These are phyloP conservation scores for Globisporangium megalacanthum DNA, from an alignment of 352 stramenopile species.

Conservation along the genomic window DNA sequence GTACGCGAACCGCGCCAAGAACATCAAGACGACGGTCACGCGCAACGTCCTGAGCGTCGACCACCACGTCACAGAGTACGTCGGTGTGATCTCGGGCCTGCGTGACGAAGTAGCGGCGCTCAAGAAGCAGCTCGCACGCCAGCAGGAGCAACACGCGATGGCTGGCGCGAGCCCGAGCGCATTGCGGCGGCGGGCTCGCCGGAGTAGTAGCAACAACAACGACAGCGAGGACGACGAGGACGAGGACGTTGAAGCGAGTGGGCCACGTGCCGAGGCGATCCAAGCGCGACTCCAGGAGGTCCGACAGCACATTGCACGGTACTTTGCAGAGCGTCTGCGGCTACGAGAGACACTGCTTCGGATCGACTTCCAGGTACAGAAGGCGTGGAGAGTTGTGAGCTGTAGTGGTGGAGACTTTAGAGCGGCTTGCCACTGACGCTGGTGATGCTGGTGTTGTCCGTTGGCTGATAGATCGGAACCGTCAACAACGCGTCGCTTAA, in stretches of 20 bases:
- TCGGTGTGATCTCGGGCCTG: slow-evolving; percentile 78
- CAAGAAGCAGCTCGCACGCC: slow-evolving; percentile 48
- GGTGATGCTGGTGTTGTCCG: neutral
- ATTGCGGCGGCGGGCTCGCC: neutral
- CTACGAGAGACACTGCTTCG: slow-evolving; percentile 71
- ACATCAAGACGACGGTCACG: slow-evolving; percentile 90
- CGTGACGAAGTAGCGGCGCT: slow-evolving; percentile 80
- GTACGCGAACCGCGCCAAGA: slow-evolving; percentile 91
- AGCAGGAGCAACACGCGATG: slow-evolving; percentile 27
- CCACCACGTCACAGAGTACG: slow-evolving; percentile 85
- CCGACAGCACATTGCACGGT: slow-evolving; percentile 66
- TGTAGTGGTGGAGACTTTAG: neutral
- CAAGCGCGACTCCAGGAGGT: slow-evolving; percentile 30
- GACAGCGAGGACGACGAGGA: slow-evolving; percentile 19
- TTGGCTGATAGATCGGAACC: slow-evolving; percentile 1
- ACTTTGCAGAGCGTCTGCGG: slow-evolving; percentile 84
- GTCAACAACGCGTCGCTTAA: neutral
- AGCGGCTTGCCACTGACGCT: neutral
- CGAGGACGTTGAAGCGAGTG: neutral
- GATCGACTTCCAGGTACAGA: slow-evolving; percentile 62
- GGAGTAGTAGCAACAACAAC: neutral
- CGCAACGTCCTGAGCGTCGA: slow-evolving; percentile 87
- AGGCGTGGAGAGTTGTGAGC: neutral
- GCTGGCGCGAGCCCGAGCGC: neutral
- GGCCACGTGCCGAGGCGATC: slow-evolving; percentile 2